phyloP scores from a whole-genome alignment of 768 basidiomycete genomes.

The Xerocomus potaroensis region DNA sequence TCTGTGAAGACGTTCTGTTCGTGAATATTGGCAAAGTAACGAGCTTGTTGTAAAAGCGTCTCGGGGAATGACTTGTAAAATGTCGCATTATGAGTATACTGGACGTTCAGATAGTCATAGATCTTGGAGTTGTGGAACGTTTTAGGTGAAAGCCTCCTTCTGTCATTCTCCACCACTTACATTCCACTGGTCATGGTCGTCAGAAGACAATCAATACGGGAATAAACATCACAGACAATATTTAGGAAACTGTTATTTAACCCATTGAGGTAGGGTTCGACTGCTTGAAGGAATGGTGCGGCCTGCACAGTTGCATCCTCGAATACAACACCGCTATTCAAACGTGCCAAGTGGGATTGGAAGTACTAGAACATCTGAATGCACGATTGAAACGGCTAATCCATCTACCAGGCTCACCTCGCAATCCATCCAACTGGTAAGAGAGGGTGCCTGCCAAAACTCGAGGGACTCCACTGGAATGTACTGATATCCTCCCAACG shows the following conservation, averaged over 20 bases:
- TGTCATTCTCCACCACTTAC: conserved; percentile 37
- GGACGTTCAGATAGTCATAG: conserved; percentile 71
- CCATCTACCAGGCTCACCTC: conserved; percentile 31
- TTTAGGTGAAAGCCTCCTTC: neutral
- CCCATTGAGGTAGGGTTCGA: conserved; percentile 66
- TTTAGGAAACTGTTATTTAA: conserved; percentile 60
- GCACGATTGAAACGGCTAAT: neutral
- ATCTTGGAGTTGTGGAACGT: conserved; percentile 40
- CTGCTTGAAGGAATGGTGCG: conserved; percentile 57
- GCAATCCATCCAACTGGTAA: conserved; percentile 76
- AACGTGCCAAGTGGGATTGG: conserved; percentile 20
- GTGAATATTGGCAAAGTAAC: conserved; percentile 71
- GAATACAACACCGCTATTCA: conserved; percentile 39
- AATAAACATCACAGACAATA: conserved; percentile 42
- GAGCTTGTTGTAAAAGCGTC: conserved; percentile 65
- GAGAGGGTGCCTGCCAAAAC: conserved; percentile 49
- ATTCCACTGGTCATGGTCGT: conserved; percentile 50
- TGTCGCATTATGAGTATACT: conserved; percentile 76
- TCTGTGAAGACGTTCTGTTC: conserved; percentile 72
- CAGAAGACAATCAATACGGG: conserved; percentile 4
- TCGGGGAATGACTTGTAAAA: conserved; percentile 71
- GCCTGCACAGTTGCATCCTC: conserved; percentile 51
- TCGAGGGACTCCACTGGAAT: conserved; percentile 62
- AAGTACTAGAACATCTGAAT: conserved; percentile 21
- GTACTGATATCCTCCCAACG: conserved; percentile 36